Conservation (phyloP, 75 land plant species). For the Pinus albicaulis region DNA sequence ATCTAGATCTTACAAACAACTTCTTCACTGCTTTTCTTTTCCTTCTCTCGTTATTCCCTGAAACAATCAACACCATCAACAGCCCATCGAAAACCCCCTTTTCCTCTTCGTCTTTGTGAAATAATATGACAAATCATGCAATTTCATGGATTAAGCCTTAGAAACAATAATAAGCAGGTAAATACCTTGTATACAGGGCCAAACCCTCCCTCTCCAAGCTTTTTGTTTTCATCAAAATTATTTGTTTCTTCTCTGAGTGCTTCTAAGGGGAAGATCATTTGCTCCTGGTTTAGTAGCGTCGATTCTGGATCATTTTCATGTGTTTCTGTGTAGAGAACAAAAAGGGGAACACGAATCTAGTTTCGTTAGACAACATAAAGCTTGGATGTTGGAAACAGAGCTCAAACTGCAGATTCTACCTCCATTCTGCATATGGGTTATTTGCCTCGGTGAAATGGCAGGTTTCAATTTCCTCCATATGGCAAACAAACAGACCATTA, state of each 20-base stretch:
- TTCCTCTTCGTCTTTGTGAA: background rate
- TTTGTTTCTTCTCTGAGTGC: background rate
- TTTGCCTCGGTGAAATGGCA: no score
- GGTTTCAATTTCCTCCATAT: no score
- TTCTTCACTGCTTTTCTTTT: constrained; percentile 14
- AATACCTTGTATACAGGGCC: background rate
- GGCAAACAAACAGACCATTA: no score
- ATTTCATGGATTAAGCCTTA: no score
- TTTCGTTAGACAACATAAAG: no score
- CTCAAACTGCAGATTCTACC: no score
- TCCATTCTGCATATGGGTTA: no score
- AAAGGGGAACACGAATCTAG: no score
- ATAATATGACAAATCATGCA: background rate
- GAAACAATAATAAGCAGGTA: background rate
- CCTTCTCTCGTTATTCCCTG: constrained; percentile 10
- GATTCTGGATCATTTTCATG: no score
- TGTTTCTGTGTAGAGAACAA: no score
- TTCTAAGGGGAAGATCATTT: background rate
- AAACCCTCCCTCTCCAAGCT: background rate
- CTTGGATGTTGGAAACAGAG: no score
- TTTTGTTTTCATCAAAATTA: background rate
- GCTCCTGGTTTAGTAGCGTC: background rate
- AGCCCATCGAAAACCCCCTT: background rate
- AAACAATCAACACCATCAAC: background rate
- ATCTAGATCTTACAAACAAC: background rate